Evolutionary conservation across 306 rosid genomes (phyloP).

Genomic region (Ceratonia siliqua): DNA sequence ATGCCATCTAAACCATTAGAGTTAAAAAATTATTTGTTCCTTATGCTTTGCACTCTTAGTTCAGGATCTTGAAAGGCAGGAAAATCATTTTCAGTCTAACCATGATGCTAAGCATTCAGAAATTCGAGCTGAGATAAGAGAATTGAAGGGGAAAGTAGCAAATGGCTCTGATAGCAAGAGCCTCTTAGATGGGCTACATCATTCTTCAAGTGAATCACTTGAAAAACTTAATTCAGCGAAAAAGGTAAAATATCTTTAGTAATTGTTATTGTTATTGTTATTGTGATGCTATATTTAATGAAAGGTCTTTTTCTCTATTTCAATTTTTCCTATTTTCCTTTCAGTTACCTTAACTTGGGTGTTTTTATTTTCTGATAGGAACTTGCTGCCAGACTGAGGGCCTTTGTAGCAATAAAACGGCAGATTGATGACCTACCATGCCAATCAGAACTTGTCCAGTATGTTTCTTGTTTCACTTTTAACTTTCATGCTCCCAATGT

Average conservation of each 20-base stretch:
- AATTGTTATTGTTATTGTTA: background rate
- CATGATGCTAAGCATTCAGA: conserved; percentile 44
- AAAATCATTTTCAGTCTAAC: conserved; percentile 42
- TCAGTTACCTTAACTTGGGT: conserved; percentile 15
- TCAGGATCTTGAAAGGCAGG: conserved; percentile 73
- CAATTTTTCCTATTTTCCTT: background rate
- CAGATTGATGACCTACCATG: conserved; percentile 72
- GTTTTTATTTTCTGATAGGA: conserved; percentile 47
- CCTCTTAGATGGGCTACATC: conserved; percentile 47
- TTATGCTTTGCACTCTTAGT: conserved; percentile 31
- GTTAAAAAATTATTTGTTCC: conserved; percentile 14
- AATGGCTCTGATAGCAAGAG: conserved; percentile 44
- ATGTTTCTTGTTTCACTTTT: conserved; percentile 40
- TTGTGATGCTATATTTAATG: background rate
- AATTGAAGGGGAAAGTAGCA: conserved; percentile 55
- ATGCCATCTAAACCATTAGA: background rate
- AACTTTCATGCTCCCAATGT: background rate
- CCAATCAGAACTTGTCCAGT: conserved; percentile 87
- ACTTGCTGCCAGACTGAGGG: conserved; percentile 63
- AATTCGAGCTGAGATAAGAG: conserved; percentile 55
- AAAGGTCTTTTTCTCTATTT: conserved; percentile 5
- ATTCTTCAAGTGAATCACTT: conserved; percentile 47
- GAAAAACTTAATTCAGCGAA: conserved; percentile 57
- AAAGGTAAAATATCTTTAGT: conserved; percentile 54
- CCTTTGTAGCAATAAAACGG: conserved; percentile 56